Evolutionary conservation across 23 red algal genomes (phyloP).

Genomic region (Gracilaria vermiculophylla): DNA sequence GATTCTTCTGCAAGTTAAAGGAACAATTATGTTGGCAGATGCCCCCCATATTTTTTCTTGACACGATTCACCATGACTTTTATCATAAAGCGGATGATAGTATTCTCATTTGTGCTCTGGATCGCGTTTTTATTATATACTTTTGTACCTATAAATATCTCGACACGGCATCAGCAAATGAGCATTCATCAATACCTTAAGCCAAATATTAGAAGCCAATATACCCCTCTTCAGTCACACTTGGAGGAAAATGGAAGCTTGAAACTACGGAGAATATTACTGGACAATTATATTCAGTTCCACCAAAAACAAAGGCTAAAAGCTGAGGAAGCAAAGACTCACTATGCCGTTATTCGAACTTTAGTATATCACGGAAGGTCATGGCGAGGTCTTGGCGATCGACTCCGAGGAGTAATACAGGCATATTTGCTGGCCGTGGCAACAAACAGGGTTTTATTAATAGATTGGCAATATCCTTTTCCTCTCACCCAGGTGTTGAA

Average conservation of each 20-base stretch:
- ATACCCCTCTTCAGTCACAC: neutral
- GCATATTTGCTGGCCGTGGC: conserved; percentile 16
- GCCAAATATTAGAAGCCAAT: too few species aligned
- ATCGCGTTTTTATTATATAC: too few species aligned
- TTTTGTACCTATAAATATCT: too few species aligned
- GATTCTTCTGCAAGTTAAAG: too few species aligned
- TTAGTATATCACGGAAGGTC: neutral
- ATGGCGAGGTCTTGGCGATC: conserved; percentile 12
- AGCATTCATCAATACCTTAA: too few species aligned
- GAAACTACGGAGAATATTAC: neutral
- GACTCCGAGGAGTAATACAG: conserved; percentile 14
- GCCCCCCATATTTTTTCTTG: too few species aligned
- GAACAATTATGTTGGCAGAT: too few species aligned
- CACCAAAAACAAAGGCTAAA: neutral
- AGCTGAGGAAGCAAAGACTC: neutral
- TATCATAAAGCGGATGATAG: too few species aligned
- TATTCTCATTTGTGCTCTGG: too few species aligned
- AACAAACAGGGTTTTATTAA: conserved; percentile 4
- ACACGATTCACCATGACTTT: too few species aligned
- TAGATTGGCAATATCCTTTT: conserved; percentile 18
- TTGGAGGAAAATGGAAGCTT: neutral
- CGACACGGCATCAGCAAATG: too few species aligned
- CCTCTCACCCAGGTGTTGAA: neutral
- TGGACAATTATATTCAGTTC: neutral
- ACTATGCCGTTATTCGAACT: neutral